Conservation (phyloP, 73 alveolate genomes). For the Loxodes magnus region DNA sequence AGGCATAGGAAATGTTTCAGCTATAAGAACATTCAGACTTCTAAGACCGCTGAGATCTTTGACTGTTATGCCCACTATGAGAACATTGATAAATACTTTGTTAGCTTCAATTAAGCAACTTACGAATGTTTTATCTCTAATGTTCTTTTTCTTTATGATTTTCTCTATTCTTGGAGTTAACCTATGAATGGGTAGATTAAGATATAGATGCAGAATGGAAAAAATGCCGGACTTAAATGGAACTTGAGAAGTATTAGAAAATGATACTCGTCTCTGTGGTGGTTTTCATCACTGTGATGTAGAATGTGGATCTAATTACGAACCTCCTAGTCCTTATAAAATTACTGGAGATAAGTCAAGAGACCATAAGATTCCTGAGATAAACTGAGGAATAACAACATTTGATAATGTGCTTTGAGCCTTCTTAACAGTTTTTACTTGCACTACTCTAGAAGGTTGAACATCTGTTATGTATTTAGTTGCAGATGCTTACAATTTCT, state of each 20-base stretch:
- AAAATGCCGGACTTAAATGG: conserved; percentile 15
- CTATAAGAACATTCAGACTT: conserved; percentile 34
- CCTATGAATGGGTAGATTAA: conserved; percentile 19
- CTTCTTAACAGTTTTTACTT: background rate
- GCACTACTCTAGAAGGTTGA: conserved; percentile 14
- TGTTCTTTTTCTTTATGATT: conserved; percentile 21
- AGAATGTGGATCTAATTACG: no score
- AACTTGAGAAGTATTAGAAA: conserved; percentile 15
- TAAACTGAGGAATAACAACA: conserved; percentile 2
- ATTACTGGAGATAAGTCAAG: no score
- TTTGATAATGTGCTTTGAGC: conserved; percentile 2
- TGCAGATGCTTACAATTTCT: background rate
- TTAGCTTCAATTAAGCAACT: conserved; percentile 24
- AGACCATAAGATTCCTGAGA: no score
- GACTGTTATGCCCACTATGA: conserved; percentile 22
- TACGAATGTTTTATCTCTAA: conserved; percentile 15
- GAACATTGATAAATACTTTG: conserved; percentile 23
- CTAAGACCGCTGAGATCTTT: conserved; percentile 39
- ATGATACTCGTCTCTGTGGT: conserved; percentile 14
- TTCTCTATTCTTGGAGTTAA: conserved; percentile 34
- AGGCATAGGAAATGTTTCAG: conserved; percentile 7
- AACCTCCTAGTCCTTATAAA: no score
- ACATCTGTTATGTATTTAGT: background rate
- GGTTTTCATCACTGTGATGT: background rate
- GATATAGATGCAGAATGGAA: conserved; percentile 21